Evolutionary conservation across 495 filamentous ascomycete genomes (phyloP).

Genomic region (Talaromyces trachyspermus): DNA sequence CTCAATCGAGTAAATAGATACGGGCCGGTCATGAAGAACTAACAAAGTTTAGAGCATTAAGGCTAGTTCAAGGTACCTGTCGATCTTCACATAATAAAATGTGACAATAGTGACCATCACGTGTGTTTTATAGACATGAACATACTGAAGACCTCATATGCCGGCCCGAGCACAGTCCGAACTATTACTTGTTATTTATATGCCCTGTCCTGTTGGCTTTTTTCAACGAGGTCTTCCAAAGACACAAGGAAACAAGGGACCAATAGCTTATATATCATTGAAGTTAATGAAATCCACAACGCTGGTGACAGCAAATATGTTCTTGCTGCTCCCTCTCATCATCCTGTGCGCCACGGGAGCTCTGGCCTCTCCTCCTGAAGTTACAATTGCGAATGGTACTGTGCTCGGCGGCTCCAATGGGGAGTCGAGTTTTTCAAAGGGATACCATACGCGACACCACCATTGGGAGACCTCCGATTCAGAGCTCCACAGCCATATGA

Average conservation of each 20-base stretch:
- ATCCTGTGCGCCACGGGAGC: constrained; percentile 8
- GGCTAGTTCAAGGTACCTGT: not conserved
- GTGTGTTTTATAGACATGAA: not conserved
- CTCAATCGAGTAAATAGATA: not conserved
- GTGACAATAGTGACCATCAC: not conserved
- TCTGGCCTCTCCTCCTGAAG: not conserved
- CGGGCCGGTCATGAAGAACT: not conserved
- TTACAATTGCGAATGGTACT: not conserved
- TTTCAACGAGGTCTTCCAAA: not conserved
- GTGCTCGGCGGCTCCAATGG: not conserved
- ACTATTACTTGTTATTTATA: not conserved
- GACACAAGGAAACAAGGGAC: not conserved
- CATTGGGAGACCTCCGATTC: constrained; percentile 50
- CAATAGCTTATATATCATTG: not conserved
- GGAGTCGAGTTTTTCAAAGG: constrained; percentile 51
- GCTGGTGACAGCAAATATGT: not conserved
- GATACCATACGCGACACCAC: constrained; percentile 58
- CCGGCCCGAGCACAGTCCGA: not conserved
- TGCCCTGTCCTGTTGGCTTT: not conserved
- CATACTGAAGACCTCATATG: not conserved
- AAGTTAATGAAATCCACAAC: not conserved
- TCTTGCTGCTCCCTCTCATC: not conserved
- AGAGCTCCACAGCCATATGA: constrained; percentile 49
- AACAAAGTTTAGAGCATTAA: too few relatives aligned
- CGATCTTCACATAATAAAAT: not conserved